phyloP scores from a whole-genome alignment of 805 yeast species.

The Zygosaccharomyces rouxii region DNA sequence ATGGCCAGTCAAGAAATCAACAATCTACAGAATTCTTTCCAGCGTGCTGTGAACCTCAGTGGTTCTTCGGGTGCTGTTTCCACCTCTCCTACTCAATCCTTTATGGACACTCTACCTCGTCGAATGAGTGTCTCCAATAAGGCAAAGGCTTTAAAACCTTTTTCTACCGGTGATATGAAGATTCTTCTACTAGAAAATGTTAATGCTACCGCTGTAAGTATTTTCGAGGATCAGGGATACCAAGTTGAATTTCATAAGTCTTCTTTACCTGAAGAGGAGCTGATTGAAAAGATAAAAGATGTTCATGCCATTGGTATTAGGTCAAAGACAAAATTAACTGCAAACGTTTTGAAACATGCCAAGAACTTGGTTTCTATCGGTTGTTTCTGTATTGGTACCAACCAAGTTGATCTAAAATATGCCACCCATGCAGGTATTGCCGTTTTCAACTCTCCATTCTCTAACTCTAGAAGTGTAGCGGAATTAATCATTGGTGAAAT shows the following conservation, averaged over 20 bases:
- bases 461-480: slow-evolving; percentile 97
- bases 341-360: slow-evolving; percentile 75
- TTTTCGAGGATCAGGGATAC: slow-evolving; percentile 85
- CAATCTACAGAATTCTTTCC: slow-evolving; percentile 50
- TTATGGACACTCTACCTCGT: slow-evolving; percentile 48
- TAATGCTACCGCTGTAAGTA: slow-evolving; percentile 84
- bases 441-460: slow-evolving; percentile 97
- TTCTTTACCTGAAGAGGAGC: slow-evolving; percentile 85
- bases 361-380: slow-evolving; percentile 87
- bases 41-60: slow-evolving; percentile 48
- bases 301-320: slow-evolving; percentile 98
- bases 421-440: slow-evolving; percentile 94
- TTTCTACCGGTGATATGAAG: slow-evolving; percentile 92
- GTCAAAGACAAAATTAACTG: slow-evolving; percentile 89
- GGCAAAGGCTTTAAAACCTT: slow-evolving; percentile 82
- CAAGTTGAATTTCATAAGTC: slow-evolving; percentile 93
- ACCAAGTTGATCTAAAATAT: slow-evolving; percentile 88
- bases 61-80: slow-evolving; percentile 69
- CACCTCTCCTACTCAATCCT: slow-evolving; percentile 76
- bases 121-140: slow-evolving; percentile 43
- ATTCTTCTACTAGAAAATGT: slow-evolving; percentile 88
- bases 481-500: slow-evolving; percentile 95
- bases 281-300: slow-evolving; percentile 86
- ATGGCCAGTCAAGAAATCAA: slow-evolving; percentile 71
- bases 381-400: slow-evolving; percentile 98